phyloP scores from a whole-genome alignment of 495 filamentous ascomycete genomes.

The Talaromyces liani region DNA sequence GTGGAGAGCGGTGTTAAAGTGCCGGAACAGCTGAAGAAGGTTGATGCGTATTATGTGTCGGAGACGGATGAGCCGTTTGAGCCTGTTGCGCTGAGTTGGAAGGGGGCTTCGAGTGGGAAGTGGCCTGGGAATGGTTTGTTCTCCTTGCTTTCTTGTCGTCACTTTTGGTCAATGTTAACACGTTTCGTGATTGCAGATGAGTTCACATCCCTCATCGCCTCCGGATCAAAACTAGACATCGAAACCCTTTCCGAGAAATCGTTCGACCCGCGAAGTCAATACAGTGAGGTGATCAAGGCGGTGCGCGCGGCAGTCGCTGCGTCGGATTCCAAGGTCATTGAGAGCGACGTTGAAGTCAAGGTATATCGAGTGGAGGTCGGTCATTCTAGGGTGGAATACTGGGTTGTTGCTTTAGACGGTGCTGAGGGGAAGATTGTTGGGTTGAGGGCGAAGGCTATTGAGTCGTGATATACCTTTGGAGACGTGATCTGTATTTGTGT shows the following conservation, averaged over 20 bases:
- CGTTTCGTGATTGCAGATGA: slow-evolving; percentile 18
- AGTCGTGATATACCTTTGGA: slow-evolving; percentile 40
- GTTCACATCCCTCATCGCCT: slow-evolving; percentile 29
- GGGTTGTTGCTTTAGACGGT: slow-evolving; percentile 55
- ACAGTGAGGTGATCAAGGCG: slow-evolving; percentile 20
- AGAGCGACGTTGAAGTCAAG: slow-evolving; percentile 55
- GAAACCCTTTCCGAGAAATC: slow-evolving; percentile 26
- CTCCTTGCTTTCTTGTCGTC: slow-evolving; percentile 5
- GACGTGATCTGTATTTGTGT: background rate
- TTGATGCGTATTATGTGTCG: slow-evolving; percentile 62
- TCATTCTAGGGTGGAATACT: slow-evolving; percentile 66
- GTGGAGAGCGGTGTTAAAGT: slow-evolving; percentile 40
- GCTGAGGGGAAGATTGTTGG: slow-evolving; percentile 56
- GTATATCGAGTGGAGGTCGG: slow-evolving; percentile 62
- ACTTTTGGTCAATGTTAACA: background rate
- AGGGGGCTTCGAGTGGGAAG: slow-evolving; percentile 39
- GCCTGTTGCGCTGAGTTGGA: slow-evolving; percentile 59
- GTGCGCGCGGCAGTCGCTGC: slow-evolving; percentile 28
- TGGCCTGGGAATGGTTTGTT: slow-evolving; percentile 57
- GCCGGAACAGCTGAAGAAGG: slow-evolving; percentile 47
- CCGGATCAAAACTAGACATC: slow-evolving; percentile 24
- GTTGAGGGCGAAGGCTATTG: slow-evolving; percentile 65
- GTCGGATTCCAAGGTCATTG: slow-evolving; percentile 20
- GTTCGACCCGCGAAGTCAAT: slow-evolving; percentile 37
- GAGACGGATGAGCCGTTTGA: slow-evolving; percentile 83